Evolutionary conservation across 1,284 basidiomycete genomes (phyloP).

Genomic region (Naganishia sp.): DNA sequence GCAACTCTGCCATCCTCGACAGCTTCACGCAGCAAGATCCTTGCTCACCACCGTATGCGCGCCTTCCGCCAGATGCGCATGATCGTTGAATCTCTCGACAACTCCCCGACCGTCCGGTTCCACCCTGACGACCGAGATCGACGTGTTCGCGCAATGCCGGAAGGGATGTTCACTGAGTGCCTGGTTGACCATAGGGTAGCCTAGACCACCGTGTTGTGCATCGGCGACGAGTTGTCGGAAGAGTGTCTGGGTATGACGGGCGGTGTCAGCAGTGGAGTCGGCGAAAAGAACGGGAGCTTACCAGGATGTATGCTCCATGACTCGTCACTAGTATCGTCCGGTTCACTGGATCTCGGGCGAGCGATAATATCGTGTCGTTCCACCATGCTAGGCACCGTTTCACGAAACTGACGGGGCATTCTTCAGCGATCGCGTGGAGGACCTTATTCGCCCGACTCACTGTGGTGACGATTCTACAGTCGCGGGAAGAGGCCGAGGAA

Average conservation of each 20-base stretch:
- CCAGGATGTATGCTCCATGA: slow-evolving; percentile 48
- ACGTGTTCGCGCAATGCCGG: slow-evolving; percentile 30
- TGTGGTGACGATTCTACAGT: slow-evolving; percentile 20
- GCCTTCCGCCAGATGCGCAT: slow-evolving; percentile 23
- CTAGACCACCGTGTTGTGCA: slow-evolving; percentile 15
- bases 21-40: slow-evolving; percentile 26
- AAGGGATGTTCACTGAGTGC: slow-evolving; percentile 14
- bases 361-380: slow-evolving; percentile 21
- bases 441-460: background rate
- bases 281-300: background rate
- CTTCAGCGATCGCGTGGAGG: background rate
- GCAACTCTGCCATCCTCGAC: too few species aligned
- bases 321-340: slow-evolving; percentile 41
- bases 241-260: slow-evolving; percentile 5
- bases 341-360: slow-evolving; percentile 22
- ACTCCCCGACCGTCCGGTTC: slow-evolving; percentile 28
- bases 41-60: slow-evolving; percentile 13
- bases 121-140: slow-evolving; percentile 27
- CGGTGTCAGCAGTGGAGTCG: background rate
- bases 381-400: slow-evolving; percentile 24
- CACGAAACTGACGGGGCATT: background rate
- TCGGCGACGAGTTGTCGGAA: slow-evolving; percentile 15
- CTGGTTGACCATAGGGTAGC: slow-evolving; percentile 5
- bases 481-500: slow-evolving; percentile 26
- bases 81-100: slow-evolving; percentile 18